Evolutionary conservation across 495 filamentous ascomycete genomes (phyloP), one percentile per base, ranked within the genome.

Genomic region (Lentithecium fluviatile): DNA sequence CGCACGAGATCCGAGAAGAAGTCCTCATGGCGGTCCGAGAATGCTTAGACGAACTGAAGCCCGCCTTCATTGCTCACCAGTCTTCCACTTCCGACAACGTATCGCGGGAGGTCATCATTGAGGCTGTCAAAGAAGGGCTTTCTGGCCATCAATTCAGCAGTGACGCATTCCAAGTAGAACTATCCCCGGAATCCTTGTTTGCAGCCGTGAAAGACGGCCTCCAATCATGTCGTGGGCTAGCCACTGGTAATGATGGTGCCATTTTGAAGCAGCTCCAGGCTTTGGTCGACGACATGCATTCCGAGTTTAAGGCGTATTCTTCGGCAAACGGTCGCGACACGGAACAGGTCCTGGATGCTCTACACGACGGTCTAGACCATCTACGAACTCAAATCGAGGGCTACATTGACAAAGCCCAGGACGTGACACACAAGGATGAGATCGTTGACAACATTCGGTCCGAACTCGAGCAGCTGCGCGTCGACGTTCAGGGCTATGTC

Each of bases 321-420:
- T 78, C 88, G 0, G 85, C 86, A 24, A 88, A 83, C 65, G 88
- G 87, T 43, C 78, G 82, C 51, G 89, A 91, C 67, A 90, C 88
- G 0, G 88, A 90, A 69, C 85, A 94, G 65, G 81, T 95, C 23
- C 78, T 95, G 1, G 88, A 93, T 69, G 88, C 90, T 1, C 83
- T 93, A 56, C 91, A 88, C 69, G 90, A 95, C 70, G 89, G 89
- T 2, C 80, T 96, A 37, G 89, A 92, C 63, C 82, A 81, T 49
- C 80, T 97, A 3, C 83, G 88, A n/a, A 78, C 79, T 21, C 85
- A 93, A 47, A 89, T 95, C 54, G 89, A 94, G 73, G 76, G 73
- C n/a, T 93, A 92, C 58, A 86, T 90, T 21, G 85, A 87, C 52
- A 80, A 81, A 21, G 83, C 84, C 17, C 78, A 82, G 25, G 87